Base-by-base conservation (phyloP, 345 rosid species). In the Aquilaria sinensis region DNA sequence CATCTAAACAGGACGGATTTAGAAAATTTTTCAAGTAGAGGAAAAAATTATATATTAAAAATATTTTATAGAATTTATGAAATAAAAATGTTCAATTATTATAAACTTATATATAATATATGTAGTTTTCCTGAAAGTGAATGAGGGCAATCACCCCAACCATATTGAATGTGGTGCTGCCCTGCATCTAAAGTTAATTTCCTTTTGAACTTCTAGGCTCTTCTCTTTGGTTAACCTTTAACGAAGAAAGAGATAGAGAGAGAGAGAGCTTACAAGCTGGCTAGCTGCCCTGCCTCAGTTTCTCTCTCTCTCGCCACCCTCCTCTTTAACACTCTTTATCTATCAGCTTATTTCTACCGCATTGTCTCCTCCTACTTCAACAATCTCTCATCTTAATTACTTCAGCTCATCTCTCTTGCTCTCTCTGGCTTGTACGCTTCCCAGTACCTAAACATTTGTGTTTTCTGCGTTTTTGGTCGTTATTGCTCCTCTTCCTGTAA, bases 281-380 rank as follows among this genome's bases (percentile, higher is more conserved):
- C n/a, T 72, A 16, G 23, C 60, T 67, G 69, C 45, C 70, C 34
- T 74, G 58, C 51, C 51, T 60, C 57, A 71, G 65, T 71, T 71
- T 57, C 58, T 60, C 64, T 68, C 58, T 69, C 50, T 57, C 50
- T 57, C 23, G 0, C 23, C 23, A 16, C 23, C 23, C 23, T 16
- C 23, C 23, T 16, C 23, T 16, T 16, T 16, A 16, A 16, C 23
- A 16, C 23, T 16, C 23, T 16, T 16, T 16, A 16, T 16, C 23
- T 16, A 16, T 16, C 23, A 16, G 23, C 56, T 64, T 46, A 64
- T 75, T 78, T 77, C 84, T 81, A 71, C 87, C 74, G 62, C 94
- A 84, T 84, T 88, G 88, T 84, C 93, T 85, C 74, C 79, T 77
- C 83, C 79, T 81, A 69, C 80, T 83, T 78, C 81, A 84, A 78